These are phyloP conservation scores for Phytopythium chamaehyphon DNA, from an alignment of 352 stramenopile species.

Conservation along the genomic window DNA sequence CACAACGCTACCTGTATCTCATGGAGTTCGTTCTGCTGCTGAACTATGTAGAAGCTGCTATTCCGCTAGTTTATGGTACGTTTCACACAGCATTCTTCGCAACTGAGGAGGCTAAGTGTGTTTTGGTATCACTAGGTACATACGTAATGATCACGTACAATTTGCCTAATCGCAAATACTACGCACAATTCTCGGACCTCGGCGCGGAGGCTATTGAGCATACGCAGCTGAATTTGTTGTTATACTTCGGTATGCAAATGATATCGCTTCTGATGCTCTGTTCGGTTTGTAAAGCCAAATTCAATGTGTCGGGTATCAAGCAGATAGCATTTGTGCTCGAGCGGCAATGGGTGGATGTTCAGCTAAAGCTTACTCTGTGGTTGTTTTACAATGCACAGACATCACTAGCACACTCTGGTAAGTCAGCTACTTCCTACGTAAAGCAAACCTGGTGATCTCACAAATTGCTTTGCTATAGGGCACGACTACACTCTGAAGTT, in stretches of 20 bases:
- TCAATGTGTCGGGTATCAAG: conserved; percentile 11
- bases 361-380: conserved; percentile 31
- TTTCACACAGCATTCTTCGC: too few species aligned
- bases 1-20: too few species aligned
- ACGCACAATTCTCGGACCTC: conserved; percentile 9
- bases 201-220: conserved; percentile 10
- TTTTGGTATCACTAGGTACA: conserved; percentile 4
- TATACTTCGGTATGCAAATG: conserved; percentile 2
- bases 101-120: too few species aligned
- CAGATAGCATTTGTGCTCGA: conserved; percentile 31
- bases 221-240: conserved; percentile 15
- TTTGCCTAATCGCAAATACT: conserved; percentile 17
- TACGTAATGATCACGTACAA: conserved; percentile 20
- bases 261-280: neutral
- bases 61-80: too few species aligned
- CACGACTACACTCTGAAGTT: too few species aligned
- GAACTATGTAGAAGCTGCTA: too few species aligned
- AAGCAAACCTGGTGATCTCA: too few species aligned
- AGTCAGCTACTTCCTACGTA: neutral
- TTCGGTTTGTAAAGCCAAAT: conserved; percentile 7
- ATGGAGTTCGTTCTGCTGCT: too few species aligned
- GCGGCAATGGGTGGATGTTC: conserved; percentile 16
- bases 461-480: too few species aligned
- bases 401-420: conserved; percentile 21
- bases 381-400: conserved; percentile 23